Evolutionary conservation across 345 rosid genomes (phyloP).

Genomic region (Eucalyptus pumila): DNA sequence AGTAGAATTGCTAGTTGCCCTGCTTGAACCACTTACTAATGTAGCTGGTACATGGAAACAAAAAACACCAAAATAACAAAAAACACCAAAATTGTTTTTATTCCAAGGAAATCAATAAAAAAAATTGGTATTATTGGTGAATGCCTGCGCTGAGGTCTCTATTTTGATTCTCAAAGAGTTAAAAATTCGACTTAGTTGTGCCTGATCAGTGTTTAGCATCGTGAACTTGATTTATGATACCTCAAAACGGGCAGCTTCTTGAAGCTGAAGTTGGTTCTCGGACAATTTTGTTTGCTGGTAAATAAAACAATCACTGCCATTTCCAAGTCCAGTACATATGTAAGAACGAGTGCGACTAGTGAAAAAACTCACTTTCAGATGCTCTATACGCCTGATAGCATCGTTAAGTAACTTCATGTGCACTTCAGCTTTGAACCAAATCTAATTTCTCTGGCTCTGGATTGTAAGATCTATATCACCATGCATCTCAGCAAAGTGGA

Average conservation of each 20-base stretch:
- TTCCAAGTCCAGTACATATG: background rate
- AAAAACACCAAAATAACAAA: background rate
- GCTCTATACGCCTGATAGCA: conserved; percentile 1
- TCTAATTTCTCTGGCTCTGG: background rate
- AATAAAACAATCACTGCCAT: background rate
- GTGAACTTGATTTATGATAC: background rate
- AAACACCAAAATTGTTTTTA: background rate
- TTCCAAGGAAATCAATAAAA: background rate
- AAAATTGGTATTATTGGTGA: background rate
- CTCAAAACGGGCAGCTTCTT: background rate
- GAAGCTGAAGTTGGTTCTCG: background rate
- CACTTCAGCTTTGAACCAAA: background rate
- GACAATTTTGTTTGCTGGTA: background rate
- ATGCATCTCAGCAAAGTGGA: background rate
- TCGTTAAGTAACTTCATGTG: background rate
- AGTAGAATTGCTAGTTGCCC: background rate
- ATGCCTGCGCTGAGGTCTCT: background rate
- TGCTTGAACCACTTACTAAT: background rate
- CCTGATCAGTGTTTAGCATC: background rate
- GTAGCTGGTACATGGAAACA: background rate
- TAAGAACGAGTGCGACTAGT: background rate
- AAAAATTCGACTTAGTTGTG: background rate
- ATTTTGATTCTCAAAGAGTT: background rate
- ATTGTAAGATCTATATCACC: background rate
- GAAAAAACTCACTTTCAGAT: conserved; percentile 1